These are phyloP conservation scores for Metschnikowia vanudenii DNA, from an alignment of 805 yeast species.

Conservation along the genomic window DNA sequence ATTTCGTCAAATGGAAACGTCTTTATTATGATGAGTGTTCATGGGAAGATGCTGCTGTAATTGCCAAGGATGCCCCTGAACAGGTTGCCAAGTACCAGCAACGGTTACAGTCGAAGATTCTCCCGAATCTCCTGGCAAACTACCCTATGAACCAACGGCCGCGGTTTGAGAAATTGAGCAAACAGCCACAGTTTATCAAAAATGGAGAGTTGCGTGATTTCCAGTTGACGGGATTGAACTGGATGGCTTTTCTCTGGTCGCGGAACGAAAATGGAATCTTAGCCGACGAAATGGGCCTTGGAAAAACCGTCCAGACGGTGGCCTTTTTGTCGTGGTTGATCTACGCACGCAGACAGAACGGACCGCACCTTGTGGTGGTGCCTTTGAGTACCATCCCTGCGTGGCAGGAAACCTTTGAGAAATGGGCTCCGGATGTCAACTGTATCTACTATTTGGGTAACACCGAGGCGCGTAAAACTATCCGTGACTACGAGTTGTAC, in stretches of 20 bases:
- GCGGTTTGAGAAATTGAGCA: constrained; percentile 76
- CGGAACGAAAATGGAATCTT: constrained; percentile 95
- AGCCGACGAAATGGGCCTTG: constrained; percentile 99
- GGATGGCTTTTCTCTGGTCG: constrained; percentile 99
- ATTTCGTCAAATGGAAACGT: constrained; percentile 91
- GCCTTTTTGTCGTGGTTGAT: constrained; percentile 92
- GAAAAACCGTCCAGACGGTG: constrained; percentile 96
- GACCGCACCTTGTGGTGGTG: constrained; percentile 95
- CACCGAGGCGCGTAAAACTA: constrained; percentile 74
- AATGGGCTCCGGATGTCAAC: constrained; percentile 96
- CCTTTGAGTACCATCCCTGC: constrained; percentile 96
- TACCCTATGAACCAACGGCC: constrained; percentile 76
- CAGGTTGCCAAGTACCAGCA: constrained; percentile 82
- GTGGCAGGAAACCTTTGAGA: constrained; percentile 98
- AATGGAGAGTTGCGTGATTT: constrained; percentile 93
- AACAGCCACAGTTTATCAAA: constrained; percentile 87
- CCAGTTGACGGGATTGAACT: constrained; percentile 95
- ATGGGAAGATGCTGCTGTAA: constrained; percentile 91
- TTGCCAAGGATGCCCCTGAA: constrained; percentile 79
- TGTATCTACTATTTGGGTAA: constrained; percentile 93
- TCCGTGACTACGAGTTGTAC: constrained; percentile 84
- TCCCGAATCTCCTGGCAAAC: constrained; percentile 76
- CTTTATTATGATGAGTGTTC: constrained; percentile 93
- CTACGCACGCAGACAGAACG: constrained; percentile 93
- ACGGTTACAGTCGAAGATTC: constrained; percentile 76